A percentile compares a stretch with the other conserved stretches of the same genome.
phyloP scores from a whole-genome alignment of 352 stramenopile species.

The Phytophthora nicotianae region DNA sequence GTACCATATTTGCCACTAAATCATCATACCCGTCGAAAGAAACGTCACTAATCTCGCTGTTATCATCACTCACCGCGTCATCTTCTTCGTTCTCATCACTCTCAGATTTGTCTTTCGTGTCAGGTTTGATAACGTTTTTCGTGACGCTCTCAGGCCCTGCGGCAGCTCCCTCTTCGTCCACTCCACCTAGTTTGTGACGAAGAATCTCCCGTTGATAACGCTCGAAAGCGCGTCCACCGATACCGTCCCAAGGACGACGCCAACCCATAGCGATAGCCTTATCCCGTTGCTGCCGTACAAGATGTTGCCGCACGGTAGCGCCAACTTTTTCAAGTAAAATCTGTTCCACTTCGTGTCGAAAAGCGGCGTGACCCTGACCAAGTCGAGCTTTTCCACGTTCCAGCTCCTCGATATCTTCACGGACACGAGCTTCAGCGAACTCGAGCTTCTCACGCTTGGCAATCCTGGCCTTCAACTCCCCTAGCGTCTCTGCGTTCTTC shows the following conservation, averaged over 20 bases:
- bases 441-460: conserved; percentile 46
- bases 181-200: conserved; percentile 41
- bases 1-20: conserved; percentile 41
- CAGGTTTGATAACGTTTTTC: conserved; percentile 12
- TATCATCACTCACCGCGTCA: conserved; percentile 42
- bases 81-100: conserved; percentile 24
- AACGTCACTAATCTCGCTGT: conserved; percentile 81
- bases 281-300: conserved; percentile 67
- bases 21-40: conserved; percentile 72
- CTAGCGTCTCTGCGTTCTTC: conserved; percentile 31
- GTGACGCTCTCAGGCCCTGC: conserved; percentile 7
- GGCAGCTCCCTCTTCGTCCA: conserved; percentile 17
- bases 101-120: conserved; percentile 15
- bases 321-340: conserved; percentile 60
- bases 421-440: conserved; percentile 45
- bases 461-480: conserved; percentile 42
- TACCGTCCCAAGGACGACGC: conserved; percentile 72
- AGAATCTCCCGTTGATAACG: conserved; percentile 57
- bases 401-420: conserved; percentile 48
- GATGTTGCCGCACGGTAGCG: conserved; percentile 49
- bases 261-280: conserved; percentile 62
- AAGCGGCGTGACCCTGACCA: conserved; percentile 55
- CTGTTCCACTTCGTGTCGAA: conserved; percentile 64
- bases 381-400: conserved; percentile 48
- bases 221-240: conserved; percentile 62